Evolutionary conservation across 345 rosid genomes (phyloP), one percentile per base, ranked within the genome.

Genomic region (Salix exigua): DNA sequence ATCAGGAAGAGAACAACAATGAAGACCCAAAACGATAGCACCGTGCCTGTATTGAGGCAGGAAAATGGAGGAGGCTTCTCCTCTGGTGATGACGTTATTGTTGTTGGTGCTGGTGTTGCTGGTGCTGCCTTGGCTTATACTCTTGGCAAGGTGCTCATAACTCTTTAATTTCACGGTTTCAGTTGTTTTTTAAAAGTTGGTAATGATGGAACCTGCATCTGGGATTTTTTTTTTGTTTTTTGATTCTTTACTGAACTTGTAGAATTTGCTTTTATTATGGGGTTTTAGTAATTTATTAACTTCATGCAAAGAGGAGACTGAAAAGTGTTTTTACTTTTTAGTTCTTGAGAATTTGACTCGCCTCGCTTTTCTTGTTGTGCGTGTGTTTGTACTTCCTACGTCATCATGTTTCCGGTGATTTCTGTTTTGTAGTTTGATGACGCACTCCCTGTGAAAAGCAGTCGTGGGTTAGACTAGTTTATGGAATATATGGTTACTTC

Each of bases 81-180:
- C 50, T 40, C 78, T 5, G 85, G 65, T 42, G 46, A 74, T 0
- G 97, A 91, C 82, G 83, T 89, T 38, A 88, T 93, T 80, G 82
- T 93, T 51, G 92, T 91, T 11, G 96, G 97, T 7, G 97, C 96
- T 16, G 94, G 97, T 16, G 97, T 93, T 21, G 96, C 96, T 14
- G 97, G 97, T 18, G 85, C 96, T 2, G 94, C 98, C 55, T 90
- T 90, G 14, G 94, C 98, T 79, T 75, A 86, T 73, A 88, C 98
- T 6, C 94, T 93, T 70, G 97, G 93, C 63, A 91, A 89, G 88
- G 98, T 88, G 28, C 8, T 18, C 23, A 6, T 64, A 40, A 2
- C 6, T 19, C 31, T 18, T 33, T 40, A 46, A 46, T 42, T 35
- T 35, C 70, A 17, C 21, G 21, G 19, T 37, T 37, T 37, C 40